A percentile compares a stretch with the other conserved stretches of the same genome.
These are phyloP conservation scores for Heterobasidion irregulare DNA, from an alignment of 1,284 basidiomycete species.

Conservation along the genomic window DNA sequence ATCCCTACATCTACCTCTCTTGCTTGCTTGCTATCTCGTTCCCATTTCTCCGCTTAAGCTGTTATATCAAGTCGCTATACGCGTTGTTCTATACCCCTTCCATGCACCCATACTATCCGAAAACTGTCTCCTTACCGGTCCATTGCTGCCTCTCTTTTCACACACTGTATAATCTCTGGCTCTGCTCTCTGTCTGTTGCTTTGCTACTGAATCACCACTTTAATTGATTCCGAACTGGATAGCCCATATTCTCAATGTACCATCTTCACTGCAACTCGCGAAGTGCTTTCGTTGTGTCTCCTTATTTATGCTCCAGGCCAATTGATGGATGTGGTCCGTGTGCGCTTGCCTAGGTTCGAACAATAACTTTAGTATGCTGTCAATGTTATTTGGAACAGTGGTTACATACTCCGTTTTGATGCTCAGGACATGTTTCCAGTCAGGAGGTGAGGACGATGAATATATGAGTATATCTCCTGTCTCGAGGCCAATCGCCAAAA, in stretches of 20 bases:
- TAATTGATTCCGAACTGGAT: conserved; percentile 24
- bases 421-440: conserved; percentile 42
- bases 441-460: conserved; percentile 24
- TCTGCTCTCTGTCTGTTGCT: conserved; percentile 17
- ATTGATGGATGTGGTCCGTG: conserved; percentile 58
- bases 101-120: conserved; percentile 33
- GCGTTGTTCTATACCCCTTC: conserved; percentile 59
- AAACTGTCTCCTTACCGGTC: conserved; percentile 64
- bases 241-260: conserved; percentile 64
- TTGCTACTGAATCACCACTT: conserved; percentile 13
- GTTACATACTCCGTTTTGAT: conserved; percentile 39
- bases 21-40: conserved; percentile 21
- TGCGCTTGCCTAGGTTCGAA: conserved; percentile 30
- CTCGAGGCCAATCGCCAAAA: conserved; percentile 66
- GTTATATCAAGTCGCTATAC: conserved; percentile 34
- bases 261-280: conserved; percentile 69
- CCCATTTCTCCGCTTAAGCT: conserved; percentile 25
- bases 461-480: conserved; percentile 59
- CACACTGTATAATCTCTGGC: conserved; percentile 64
- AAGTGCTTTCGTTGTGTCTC: conserved; percentile 22
- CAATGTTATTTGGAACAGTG: background rate
- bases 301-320: conserved; percentile 52
- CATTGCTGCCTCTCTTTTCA: conserved; percentile 28
- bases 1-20: conserved; percentile 59
- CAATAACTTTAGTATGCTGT: no score